phyloP scores from a whole-genome alignment of 2,329 filamentous ascomycete species.

The Pseudocercospora pini-densiflorae region DNA sequence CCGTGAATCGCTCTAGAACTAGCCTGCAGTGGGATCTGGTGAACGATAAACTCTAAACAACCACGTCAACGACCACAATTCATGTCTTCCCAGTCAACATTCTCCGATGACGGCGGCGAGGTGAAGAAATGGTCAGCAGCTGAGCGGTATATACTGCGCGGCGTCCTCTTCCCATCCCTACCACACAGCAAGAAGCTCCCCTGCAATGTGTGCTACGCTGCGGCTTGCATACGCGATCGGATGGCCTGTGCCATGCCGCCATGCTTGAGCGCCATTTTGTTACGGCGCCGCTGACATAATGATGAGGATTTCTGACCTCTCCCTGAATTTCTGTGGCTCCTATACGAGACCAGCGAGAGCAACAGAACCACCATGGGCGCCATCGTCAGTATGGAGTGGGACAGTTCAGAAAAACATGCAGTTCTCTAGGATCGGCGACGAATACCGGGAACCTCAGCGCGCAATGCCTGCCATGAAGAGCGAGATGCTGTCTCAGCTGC shows the following conservation, averaged over 20 bases:
- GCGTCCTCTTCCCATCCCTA: neutral
- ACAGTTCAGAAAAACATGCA: too few relatives aligned
- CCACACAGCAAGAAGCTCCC: neutral
- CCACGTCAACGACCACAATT: neutral
- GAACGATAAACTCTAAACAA: neutral
- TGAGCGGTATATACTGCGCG: neutral
- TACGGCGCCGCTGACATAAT: constrained; percentile 4
- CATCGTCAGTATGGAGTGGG: too few relatives aligned
- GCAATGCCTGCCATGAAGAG: too few relatives aligned
- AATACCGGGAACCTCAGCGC: too few relatives aligned
- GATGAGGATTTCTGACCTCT: neutral
- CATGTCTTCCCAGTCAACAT: neutral
- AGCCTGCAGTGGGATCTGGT: neutral
- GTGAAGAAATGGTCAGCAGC: neutral
- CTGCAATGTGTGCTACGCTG: neutral
- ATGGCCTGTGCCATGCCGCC: neutral
- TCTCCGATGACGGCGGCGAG: neutral
- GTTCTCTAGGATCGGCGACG: too few relatives aligned
- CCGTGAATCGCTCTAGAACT: neutral
- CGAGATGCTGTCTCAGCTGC: too few relatives aligned
- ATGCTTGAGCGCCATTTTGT: neutral
- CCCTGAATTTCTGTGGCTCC: neutral
- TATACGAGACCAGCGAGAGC: neutral
- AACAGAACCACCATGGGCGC: neutral
- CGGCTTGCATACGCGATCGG: neutral